Conservation (phyloP, 1,284 basidiomycete species). For the Microbotryum lychnidis-dioicae region DNA sequence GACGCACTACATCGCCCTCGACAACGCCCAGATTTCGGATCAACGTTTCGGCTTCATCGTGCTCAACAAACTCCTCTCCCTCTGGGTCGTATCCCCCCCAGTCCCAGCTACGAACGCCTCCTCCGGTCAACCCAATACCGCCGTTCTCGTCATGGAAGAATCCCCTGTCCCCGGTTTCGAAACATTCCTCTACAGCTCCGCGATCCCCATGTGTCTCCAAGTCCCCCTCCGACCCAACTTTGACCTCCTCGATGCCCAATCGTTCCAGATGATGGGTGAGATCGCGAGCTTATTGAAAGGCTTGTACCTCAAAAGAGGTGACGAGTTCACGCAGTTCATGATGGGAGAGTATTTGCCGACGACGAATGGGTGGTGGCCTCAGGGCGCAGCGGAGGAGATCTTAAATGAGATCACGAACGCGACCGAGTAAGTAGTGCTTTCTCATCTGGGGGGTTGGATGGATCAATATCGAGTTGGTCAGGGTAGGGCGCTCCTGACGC, state of each 20-base stretch:
- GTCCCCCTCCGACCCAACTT: constrained; percentile 72
- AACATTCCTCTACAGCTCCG: constrained; percentile 78
- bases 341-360: constrained; percentile 73
- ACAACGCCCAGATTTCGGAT: constrained; percentile 56
- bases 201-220: constrained; percentile 74
- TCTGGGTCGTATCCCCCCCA: constrained; percentile 55
- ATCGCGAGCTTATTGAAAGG: constrained; percentile 76
- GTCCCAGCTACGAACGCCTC: constrained; percentile 7
- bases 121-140: constrained; percentile 28
- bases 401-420: constrained; percentile 61
- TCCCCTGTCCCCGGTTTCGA: constrained; percentile 79
- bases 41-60: constrained; percentile 77
- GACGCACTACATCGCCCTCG: constrained; percentile 57
- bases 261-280: constrained; percentile 73
- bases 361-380: constrained; percentile 63
- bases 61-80: constrained; percentile 58
- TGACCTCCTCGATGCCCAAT: constrained; percentile 80
- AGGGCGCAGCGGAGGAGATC: constrained; percentile 68
- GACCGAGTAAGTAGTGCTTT: constrained; percentile 34
- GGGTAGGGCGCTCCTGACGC: too few species aligned
- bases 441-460: too few species aligned
- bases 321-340: constrained; percentile 79
- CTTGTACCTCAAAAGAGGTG: constrained; percentile 65
- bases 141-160: constrained; percentile 31
- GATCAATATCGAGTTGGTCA: too few species aligned